Evolutionary conservation across 208 protist genomes (phyloP), one percentile per base, ranked within the genome.

Genomic region (Acanthamoeba quina): DNA sequence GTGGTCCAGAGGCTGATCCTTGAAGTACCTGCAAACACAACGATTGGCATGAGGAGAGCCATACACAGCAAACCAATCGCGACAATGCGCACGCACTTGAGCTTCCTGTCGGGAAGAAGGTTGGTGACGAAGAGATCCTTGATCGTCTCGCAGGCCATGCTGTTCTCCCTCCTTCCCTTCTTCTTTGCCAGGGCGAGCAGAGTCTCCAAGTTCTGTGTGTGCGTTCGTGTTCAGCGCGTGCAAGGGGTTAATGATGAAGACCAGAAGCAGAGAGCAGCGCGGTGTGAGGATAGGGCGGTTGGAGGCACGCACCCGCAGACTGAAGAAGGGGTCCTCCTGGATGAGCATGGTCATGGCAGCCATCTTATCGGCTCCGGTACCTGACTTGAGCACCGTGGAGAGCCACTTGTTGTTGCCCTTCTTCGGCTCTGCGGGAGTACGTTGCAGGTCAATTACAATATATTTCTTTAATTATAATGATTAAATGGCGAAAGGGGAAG

Each of bases 311-410:
- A 34, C 37, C 70, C 72, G 10, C 9, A 94, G 58, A 7, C 56
- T 49, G 56, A 74, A 70, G 19, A 94, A 64, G 24, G 94, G 88
- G 21, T 44, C 31, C 60, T 94, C 58, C 66, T 96, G 95, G 3
- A 95, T n/a, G 15, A 91, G 62, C 74, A 95, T 44, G 11, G 62
- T 85, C 44, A 94, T 52, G n/a, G 93, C 95, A 5, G 95, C 92
- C 44, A 94, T 64, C 49, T 90, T 92, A 82, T 96, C 95, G 62
- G 91, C 29, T 5, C 78, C n/a, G 21, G 95, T 96, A 94, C 95
- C 95, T 1, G 85, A 94, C 56, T 94, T 64, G 5, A 96, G 24
- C 26, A 96, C 76, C 24, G 91, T 92, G 6, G 10, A 47, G 82
- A 96, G 58, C 95, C 95, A 96, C 15, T 76, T 72, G 66, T 82